These are phyloP conservation scores for Tremella fuciformis DNA, from an alignment of 768 basidiomycete genomes.

Conservation along the genomic window DNA sequence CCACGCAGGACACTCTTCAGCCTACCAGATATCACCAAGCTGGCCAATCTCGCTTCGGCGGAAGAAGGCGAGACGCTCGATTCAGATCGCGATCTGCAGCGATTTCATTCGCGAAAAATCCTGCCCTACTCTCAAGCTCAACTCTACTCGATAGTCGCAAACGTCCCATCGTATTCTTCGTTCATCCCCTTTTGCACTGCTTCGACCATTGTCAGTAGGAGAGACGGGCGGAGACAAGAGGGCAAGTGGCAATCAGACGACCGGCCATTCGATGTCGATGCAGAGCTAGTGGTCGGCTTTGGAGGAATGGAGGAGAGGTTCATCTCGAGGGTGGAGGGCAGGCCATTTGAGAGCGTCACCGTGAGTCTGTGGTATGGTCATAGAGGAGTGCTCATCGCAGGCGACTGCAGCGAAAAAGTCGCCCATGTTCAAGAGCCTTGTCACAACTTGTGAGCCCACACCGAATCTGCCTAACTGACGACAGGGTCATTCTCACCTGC, in stretches of 20 bases:
- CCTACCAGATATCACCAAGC: constrained; percentile 40
- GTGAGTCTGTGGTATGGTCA: constrained; percentile 55
- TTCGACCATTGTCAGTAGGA: constrained; percentile 61
- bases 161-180: constrained; percentile 76
- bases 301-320: constrained; percentile 83
- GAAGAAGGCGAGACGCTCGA: constrained; percentile 16
- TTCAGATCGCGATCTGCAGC: constrained; percentile 56
- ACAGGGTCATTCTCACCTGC: constrained; percentile 70
- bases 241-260: constrained; percentile 41
- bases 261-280: constrained; percentile 62
- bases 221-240: too few relatives aligned
- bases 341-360: constrained; percentile 72
- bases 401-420: constrained; percentile 44
- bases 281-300: constrained; percentile 85
- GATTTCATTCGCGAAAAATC: constrained; percentile 77
- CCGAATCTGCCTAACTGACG: not conserved
- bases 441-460: constrained; percentile 41
- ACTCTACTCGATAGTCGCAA: constrained; percentile 79
- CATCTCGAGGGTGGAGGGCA: constrained; percentile 75
- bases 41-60: constrained; percentile 19
- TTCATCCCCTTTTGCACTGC: constrained; percentile 87
- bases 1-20: constrained; percentile 37
- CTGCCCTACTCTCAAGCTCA: constrained; percentile 80
- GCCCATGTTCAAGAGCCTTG: constrained; percentile 47
- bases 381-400: constrained; percentile 21